Conservation (phyloP, 2,329 filamentous ascomycete species). For the Phialemoniopsis sp. region DNA sequence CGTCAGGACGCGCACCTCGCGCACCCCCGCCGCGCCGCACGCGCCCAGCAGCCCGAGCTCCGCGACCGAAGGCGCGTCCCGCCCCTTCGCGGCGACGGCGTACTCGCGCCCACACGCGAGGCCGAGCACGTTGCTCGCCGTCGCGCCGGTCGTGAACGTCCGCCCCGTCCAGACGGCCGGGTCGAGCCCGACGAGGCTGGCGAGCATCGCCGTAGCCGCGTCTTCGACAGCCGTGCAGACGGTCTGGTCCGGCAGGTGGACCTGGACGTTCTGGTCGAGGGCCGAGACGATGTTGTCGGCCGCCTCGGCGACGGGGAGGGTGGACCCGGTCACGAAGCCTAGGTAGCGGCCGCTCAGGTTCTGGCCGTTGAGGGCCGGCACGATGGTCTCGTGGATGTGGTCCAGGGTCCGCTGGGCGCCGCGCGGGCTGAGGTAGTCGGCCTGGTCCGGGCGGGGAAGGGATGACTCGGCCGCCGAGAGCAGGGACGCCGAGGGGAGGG, state of each 20-base stretch:
- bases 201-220: slow-evolving; percentile 64
- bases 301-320: slow-evolving; percentile 72
- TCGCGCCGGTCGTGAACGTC: slow-evolving; percentile 58
- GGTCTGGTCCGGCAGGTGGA: slow-evolving; percentile 75
- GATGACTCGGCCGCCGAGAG: slow-evolving; percentile 7
- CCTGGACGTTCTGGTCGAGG: slow-evolving; percentile 79
- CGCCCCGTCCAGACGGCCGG: slow-evolving; percentile 54
- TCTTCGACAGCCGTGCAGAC: slow-evolving; percentile 75
- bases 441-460: slow-evolving; percentile 26
- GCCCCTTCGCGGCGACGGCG: slow-evolving; percentile 39
- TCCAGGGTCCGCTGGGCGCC: slow-evolving; percentile 25
- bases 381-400: slow-evolving; percentile 41
- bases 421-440: slow-evolving; percentile 23
- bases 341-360: slow-evolving; percentile 69
- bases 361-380: slow-evolving; percentile 62
- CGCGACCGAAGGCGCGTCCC: slow-evolving; percentile 42
- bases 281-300: slow-evolving; percentile 81
- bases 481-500: slow-evolving; percentile 28
- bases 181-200: slow-evolving; percentile 60
- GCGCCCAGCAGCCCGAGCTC: slow-evolving; percentile 67
- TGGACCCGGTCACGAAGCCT: slow-evolving; percentile 83
- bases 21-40: slow-evolving; percentile 58
- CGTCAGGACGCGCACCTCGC: slow-evolving; percentile 71
- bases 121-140: slow-evolving; percentile 79
- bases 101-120: slow-evolving; percentile 63